These are phyloP conservation scores for Mucor circinelloides DNA, from an alignment of 371 early-diverging fungal species.

Conservation along the genomic window DNA sequence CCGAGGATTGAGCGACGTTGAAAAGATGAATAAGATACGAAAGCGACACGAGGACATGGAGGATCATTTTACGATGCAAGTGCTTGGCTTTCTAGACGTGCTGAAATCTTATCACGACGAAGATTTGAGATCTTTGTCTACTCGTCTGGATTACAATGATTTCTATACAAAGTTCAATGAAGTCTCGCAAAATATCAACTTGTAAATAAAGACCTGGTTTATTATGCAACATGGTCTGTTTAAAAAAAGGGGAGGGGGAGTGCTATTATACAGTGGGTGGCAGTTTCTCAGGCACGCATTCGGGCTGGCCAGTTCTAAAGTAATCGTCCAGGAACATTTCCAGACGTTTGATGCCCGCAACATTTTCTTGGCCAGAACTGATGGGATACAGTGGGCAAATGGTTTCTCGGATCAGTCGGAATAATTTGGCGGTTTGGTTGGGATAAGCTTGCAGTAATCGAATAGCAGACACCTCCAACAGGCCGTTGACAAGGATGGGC, in stretches of 20 bases:
- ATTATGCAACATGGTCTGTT: background rate
- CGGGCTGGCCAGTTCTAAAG: slow-evolving; percentile 10
- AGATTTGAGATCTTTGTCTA: slow-evolving; percentile 69
- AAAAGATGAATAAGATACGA: slow-evolving; percentile 35
- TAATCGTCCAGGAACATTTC: slow-evolving; percentile 16
- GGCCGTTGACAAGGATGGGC: slow-evolving; percentile 57
- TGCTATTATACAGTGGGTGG: background rate
- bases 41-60: slow-evolving; percentile 33
- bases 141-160: slow-evolving; percentile 81
- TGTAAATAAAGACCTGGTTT: background rate
- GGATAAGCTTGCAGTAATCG: slow-evolving; percentile 37
- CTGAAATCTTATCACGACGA: slow-evolving; percentile 71
- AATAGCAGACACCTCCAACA: slow-evolving; percentile 61
- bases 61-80: slow-evolving; percentile 22
- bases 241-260: background rate
- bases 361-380: slow-evolving; percentile 3
- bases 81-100: slow-evolving; percentile 51
- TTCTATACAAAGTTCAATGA: slow-evolving; percentile 48
- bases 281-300: slow-evolving; percentile 7
- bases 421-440: slow-evolving; percentile 37
- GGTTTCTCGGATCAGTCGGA: slow-evolving; percentile 26
- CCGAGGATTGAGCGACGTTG: slow-evolving; percentile 3
- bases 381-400: slow-evolving; percentile 4
- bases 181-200: background rate
- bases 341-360: slow-evolving; percentile 6